Percentiles rank a stretch among this genome's conserved stretches.
Conservation (phyloP, 148 eudicot species). For the Drosera capensis region DNA sequence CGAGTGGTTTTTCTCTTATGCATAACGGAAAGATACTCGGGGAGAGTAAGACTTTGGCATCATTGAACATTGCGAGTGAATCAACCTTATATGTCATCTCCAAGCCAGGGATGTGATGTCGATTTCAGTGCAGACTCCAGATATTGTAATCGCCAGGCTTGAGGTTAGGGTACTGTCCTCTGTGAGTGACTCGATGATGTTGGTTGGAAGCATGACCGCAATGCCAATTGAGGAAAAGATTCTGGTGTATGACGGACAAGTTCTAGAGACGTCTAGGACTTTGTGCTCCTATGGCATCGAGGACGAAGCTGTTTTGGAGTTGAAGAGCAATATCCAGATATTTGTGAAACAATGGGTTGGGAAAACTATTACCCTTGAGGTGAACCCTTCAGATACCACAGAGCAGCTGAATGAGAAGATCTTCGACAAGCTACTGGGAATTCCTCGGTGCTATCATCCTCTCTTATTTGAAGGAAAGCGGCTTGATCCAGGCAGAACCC, state of each 20-base stretch:
- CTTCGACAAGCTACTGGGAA: background rate
- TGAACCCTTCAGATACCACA: constrained; percentile 7
- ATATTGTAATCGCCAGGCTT: too few species aligned
- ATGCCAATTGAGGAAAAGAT: too few species aligned
- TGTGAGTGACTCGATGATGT: too few species aligned
- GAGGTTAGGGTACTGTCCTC: too few species aligned
- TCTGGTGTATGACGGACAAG: too few species aligned
- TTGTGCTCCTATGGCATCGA: too few species aligned
- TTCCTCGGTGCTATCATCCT: background rate
- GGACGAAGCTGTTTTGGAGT: too few species aligned
- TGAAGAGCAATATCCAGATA: too few species aligned
- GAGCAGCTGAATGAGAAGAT: constrained; percentile 10
- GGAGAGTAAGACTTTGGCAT: constrained; percentile 8
- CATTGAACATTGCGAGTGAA: constrained; percentile 1
- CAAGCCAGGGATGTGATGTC: too few species aligned
- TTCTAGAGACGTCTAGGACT: too few species aligned
- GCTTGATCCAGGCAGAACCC: constrained; percentile 3
- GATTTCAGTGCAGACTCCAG: too few species aligned
- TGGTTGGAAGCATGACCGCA: too few species aligned
- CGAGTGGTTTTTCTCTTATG: constrained; percentile 10
- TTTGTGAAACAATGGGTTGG: constrained; percentile 14
- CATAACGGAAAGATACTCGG: constrained; percentile 12
- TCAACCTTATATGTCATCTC: constrained; percentile 14
- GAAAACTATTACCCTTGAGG: constrained; percentile 5
- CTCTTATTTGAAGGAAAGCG: constrained; percentile 6